Base-by-base conservation (phyloP, 129 eudicot species). In the Calendula officinalis region DNA sequence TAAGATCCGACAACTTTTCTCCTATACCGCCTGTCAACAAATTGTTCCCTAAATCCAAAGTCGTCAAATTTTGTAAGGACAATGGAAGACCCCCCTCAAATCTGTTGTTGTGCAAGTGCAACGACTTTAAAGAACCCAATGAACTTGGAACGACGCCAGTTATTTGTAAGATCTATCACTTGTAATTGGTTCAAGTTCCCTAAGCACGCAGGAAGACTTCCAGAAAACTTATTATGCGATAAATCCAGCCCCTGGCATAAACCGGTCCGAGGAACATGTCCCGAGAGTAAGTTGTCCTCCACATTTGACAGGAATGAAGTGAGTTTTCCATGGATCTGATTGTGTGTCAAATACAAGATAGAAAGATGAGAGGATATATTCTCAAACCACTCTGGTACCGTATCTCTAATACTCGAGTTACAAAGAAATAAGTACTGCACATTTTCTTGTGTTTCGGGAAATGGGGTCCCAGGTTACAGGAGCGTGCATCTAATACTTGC, bases 351-450 rank as follows among this genome's bases (percentile, higher is more conserved):
- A 12, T 56, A 40, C 61, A 56, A 4, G 6, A 9, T 9, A 32
- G 10, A 12, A 33, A 34, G 33, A 13, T 49, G 55, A 37, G 44
- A 33, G 7, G 30, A 36, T 3, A 55, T 33, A 3, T 55, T 55
- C 8, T 55, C 60, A 32, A 55, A 55, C 60, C 60, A 55, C 8
- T 55, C 16, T 55, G 41, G 60, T 34, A 34, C 12, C 11, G 44
- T n/a, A 57, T 57, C 62, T 36, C 6, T 57, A 36, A 57, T 57
- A 57, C 45, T 57, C 32, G 45, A 57, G 62, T 57, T 57, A 11
- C 32, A 57, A 57, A 35, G 62, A 36, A 11, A 9, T 36, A 57
- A 57, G 0, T 1, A 3, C 30, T 2, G 45, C n/a, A 57, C 30
- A 57, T 36, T 35, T 57, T 11, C 2, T 22, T 22, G 30, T 22